Base-by-base conservation (phyloP, 2,329 filamentous ascomycete genomes). In the Fusarium metavorans region DNA sequence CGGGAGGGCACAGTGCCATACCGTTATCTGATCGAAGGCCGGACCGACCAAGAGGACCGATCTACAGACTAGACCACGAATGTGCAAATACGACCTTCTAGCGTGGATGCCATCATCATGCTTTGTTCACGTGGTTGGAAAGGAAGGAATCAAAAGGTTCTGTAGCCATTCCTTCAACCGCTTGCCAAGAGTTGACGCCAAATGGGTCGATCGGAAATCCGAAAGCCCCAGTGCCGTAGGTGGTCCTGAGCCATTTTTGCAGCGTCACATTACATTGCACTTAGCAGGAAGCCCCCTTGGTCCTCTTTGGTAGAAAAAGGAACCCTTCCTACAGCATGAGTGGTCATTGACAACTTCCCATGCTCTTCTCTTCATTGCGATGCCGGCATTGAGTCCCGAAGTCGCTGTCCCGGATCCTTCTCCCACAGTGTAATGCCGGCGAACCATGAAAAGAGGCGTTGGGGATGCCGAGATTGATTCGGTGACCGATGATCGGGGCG, bases 1-100 rank as follows among this genome's bases (percentile, higher is more conserved):
- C 8, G 14, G 30, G 27, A 37, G 50, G 23, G 71, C 71, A 74
- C 63, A 71, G 67, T 39, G 54, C 45, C 16, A 14, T 43, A 52
- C 69, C 30, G 72, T 74, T 75, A 74, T 74, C 72, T 73, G 62
- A 74, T 74, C 66, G 54, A 34, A n/a, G 7, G 48, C 54, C 54
- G 54, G 45, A 54, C 18, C 50, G 20, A 60, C 23, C 57, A 43
- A 45, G 27, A 39, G 37, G 43, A 25, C 23, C 25, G 20, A 52
- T 63, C 43, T 35, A 13, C 43, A 30, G 27, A 48, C 70, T 65
- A 70, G 50, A 54, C 50, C 50, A 34, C 50, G 27, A 32, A 35
- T 34, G 34, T 30, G 11, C 16, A 35, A 35, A 16, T 34, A 39
- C 16, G 32, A 25, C 35, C 37, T 25, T 50, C 10, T 41, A 41